Percentiles rank a stretch among this genome's conserved stretches.
These are phyloP conservation scores for Vitis hybrid DNA, from an alignment of 177 flowering plant species.

Conservation along the genomic window DNA sequence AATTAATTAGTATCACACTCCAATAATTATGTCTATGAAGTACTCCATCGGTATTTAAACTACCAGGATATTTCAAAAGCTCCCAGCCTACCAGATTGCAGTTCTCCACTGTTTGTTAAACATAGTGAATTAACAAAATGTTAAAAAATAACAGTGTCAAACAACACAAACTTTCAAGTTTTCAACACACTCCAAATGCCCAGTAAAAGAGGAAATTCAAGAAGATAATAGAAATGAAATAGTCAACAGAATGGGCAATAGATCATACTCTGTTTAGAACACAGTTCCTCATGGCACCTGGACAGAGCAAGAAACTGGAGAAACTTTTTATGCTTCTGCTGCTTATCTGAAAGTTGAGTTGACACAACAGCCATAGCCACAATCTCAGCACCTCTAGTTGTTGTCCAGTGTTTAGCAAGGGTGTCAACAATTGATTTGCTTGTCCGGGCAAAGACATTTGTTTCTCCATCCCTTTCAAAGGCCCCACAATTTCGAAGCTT, in stretches of 20 bases:
- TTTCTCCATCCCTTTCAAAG: constrained; percentile 88
- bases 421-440: constrained; percentile 93
- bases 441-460: constrained; percentile 70
- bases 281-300: constrained; percentile 91
- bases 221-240: constrained; percentile 6
- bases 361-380: constrained; percentile 69
- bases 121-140: too few relatives aligned
- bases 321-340: constrained; percentile 78
- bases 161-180: background rate
- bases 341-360: constrained; percentile 82
- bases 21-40: background rate
- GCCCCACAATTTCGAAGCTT: constrained; percentile 71
- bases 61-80: background rate
- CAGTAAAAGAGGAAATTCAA: background rate
- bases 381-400: constrained; percentile 92
- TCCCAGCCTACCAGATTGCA: background rate
- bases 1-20: background rate
- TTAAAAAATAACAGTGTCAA: background rate
- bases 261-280: constrained; percentile 72
- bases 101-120: background rate
- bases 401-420: constrained; percentile 96
- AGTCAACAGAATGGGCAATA: constrained; percentile 1
- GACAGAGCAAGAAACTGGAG: constrained; percentile 94
- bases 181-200: background rate
- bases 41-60: background rate